phyloP scores from a whole-genome alignment of 495 filamentous ascomycete genomes.

The Pyronema domesticum region DNA sequence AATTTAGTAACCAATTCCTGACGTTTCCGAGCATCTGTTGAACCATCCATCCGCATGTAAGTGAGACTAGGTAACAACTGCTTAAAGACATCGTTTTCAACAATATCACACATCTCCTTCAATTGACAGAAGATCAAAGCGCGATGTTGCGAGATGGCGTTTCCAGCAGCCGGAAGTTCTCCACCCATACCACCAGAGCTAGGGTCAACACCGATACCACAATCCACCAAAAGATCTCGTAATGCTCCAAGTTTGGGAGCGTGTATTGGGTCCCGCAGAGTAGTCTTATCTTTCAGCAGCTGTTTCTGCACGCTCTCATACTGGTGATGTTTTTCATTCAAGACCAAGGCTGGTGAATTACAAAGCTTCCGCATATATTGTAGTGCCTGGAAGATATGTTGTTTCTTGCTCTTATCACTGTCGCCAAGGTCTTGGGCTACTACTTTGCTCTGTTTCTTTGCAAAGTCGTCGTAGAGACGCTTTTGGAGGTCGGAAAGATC shows the following conservation, averaged over 20 bases:
- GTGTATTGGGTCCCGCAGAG: constrained; percentile 65
- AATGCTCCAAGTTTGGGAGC: constrained; percentile 85
- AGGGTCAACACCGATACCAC: constrained; percentile 63
- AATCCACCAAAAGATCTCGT: constrained; percentile 78
- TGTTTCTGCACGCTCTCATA: constrained; percentile 67
- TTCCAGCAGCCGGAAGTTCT: constrained; percentile 47
- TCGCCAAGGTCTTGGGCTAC: constrained; percentile 59
- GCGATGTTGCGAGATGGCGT: constrained; percentile 80
- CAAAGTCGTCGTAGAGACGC: constrained; percentile 90
- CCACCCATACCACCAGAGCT: constrained; percentile 33
- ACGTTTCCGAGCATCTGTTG: constrained; percentile 71
- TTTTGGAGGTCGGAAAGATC: constrained; percentile 91
- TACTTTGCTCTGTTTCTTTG: constrained; percentile 72
- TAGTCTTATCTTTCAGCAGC: constrained; percentile 51
- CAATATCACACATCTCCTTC: constrained; percentile 99
- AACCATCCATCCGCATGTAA: constrained; percentile 78
- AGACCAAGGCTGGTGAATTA: constrained; percentile 87
- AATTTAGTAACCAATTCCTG: constrained; percentile 97
- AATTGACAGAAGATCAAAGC: constrained; percentile 97
- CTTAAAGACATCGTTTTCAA: constrained; percentile 76
- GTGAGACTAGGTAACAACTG: constrained; percentile 71
- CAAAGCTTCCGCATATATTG: constrained; percentile 99
- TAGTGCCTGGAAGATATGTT: constrained; percentile 96
- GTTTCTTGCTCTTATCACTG: constrained; percentile 67
- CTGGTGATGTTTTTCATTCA: constrained; percentile 82